Evolutionary conservation across 768 basidiomycete species (phyloP).

Genomic region (Termitomyces sp.): DNA sequence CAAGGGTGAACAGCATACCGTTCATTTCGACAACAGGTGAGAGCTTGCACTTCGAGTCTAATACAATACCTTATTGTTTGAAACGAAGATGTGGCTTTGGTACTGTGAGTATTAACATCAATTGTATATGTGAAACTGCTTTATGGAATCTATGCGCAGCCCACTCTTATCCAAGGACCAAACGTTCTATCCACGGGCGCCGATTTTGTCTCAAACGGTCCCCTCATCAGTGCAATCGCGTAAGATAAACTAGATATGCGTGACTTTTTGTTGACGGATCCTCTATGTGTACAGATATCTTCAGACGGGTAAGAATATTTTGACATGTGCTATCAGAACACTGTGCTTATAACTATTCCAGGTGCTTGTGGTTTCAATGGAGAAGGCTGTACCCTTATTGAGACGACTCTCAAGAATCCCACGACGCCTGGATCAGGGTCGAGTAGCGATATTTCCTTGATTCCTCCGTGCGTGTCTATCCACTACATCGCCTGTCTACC

Average conservation of each 20-base stretch:
- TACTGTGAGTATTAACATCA: constrained; percentile 21
- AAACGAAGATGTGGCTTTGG: constrained; percentile 26
- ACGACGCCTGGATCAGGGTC: constrained; percentile 26
- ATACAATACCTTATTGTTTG: not conserved
- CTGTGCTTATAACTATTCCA: not conserved
- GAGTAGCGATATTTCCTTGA: constrained; percentile 34
- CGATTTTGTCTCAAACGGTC: constrained; percentile 22
- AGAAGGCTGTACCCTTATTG: constrained; percentile 34
- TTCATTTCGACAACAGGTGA: constrained; percentile 32
- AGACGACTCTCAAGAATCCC: constrained; percentile 33
- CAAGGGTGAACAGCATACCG: constrained; percentile 30
- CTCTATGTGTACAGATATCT: constrained; percentile 21
- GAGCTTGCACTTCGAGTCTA: not conserved
- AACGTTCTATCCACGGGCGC: constrained; percentile 28
- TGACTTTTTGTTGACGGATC: not conserved
- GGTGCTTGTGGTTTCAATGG: constrained; percentile 36
- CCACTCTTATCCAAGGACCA: constrained; percentile 26
- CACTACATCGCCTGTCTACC: not conserved
- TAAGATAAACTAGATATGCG: constrained; percentile 18
- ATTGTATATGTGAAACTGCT: not conserved
- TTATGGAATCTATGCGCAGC: constrained; percentile 10
- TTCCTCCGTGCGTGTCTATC: constrained; percentile 35
- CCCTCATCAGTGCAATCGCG: constrained; percentile 32
- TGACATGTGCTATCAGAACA: not conserved
- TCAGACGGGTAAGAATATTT: constrained; percentile 19